These are phyloP conservation scores for Aegilops longissima DNA, from an alignment of 176 grass and related monocot genomes.

Conservation along the genomic window DNA sequence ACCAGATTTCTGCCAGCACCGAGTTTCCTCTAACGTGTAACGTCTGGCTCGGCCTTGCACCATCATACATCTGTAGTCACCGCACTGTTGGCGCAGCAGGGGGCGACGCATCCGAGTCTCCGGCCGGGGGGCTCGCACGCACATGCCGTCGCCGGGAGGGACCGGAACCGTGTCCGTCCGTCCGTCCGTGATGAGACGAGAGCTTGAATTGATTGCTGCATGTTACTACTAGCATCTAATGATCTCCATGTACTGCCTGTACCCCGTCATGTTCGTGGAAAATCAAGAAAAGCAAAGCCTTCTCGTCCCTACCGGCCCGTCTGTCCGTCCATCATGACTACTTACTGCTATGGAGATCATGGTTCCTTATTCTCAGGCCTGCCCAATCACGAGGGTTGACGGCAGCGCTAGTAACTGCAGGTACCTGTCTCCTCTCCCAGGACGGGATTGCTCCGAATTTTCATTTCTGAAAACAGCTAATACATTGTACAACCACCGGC, in stretches of 20 bases:
- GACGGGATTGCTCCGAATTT: neutral
- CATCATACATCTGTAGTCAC: neutral
- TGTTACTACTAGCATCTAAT: neutral
- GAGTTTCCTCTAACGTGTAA: neutral
- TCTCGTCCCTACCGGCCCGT: neutral
- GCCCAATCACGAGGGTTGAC: neutral
- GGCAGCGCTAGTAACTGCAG: neutral
- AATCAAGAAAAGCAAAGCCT: slow-evolving; percentile 36
- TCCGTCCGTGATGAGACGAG: too few relatives aligned
- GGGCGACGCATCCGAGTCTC: neutral
- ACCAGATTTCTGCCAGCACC: neutral
- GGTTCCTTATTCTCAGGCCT: neutral
- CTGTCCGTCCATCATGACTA: neutral
- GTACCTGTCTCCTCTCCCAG: slow-evolving; percentile 31
- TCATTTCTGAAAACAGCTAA: too few relatives aligned
- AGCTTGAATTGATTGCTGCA: neutral
- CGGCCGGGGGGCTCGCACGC: slow-evolving; percentile 1
- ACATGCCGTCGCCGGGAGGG: neutral
- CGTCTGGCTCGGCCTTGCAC: neutral
- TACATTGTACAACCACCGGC: too few relatives aligned
- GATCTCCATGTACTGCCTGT: neutral
- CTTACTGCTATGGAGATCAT: neutral
- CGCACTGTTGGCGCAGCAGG: neutral
- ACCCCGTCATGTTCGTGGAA: slow-evolving; percentile 11
- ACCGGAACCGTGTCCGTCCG: neutral